Evolutionary conservation across 805 yeast genomes (phyloP).

Genomic region (Candida namnaoensis): DNA sequence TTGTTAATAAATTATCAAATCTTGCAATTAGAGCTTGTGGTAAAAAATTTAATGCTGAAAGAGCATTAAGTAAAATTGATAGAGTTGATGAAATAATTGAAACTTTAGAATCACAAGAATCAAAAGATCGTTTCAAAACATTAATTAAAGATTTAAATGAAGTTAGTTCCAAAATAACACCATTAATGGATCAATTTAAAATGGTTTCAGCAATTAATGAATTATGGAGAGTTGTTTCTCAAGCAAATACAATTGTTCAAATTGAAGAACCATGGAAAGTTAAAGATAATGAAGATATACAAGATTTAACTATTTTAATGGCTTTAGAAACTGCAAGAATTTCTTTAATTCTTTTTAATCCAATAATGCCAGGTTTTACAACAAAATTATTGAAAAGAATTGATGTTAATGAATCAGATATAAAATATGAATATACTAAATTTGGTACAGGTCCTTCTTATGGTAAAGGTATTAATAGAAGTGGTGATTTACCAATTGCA

Average conservation of each 20-base stretch:
- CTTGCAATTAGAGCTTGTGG: constrained; percentile 69
- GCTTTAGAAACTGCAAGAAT: constrained; percentile 70
- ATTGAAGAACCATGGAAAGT: constrained; percentile 80
- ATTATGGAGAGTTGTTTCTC: constrained; percentile 51
- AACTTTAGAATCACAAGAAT: constrained; percentile 3
- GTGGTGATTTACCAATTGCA: constrained; percentile 41
- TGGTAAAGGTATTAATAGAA: constrained; percentile 47
- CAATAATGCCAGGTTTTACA: constrained; percentile 67
- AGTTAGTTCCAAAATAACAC: constrained; percentile 30
- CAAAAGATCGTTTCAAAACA: constrained; percentile 5
- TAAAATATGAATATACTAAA: constrained; percentile 33
- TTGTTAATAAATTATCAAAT: constrained; percentile 81
- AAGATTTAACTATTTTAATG: constrained; percentile 48
- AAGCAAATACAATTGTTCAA: constrained; percentile 64
- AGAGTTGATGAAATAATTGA: not conserved
- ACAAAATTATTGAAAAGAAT: constrained; percentile 50
- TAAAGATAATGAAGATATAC: constrained; percentile 24
- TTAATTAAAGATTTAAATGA: constrained; percentile 25
- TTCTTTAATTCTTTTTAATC: constrained; percentile 54
- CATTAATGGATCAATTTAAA: constrained; percentile 35
- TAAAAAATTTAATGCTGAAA: constrained; percentile 47
- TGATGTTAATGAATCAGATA: constrained; percentile 41
- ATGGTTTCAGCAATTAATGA: constrained; percentile 45
- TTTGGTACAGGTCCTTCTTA: constrained; percentile 54
- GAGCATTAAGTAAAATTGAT: constrained; percentile 25